A percentile compares a stretch with the other conserved stretches of the same genome.
Evolutionary conservation across 148 eudicot species (phyloP).

Genomic region (Silene latifolia): DNA sequence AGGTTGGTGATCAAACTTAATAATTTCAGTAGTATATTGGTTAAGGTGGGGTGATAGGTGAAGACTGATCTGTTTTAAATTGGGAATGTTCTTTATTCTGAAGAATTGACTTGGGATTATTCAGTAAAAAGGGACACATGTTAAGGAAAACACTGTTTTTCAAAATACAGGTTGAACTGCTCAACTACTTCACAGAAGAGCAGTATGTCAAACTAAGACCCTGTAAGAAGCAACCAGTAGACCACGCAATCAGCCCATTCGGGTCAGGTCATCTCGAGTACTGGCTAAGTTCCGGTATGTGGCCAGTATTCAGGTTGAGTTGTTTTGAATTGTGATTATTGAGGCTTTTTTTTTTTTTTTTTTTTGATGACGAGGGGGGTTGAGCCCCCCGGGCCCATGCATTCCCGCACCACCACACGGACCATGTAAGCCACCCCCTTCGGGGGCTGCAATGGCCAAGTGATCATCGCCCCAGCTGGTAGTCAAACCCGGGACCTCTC

Average conservation of each 20-base stretch:
- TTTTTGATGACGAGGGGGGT: too few species aligned
- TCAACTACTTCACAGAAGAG: slow-evolving; percentile 18
- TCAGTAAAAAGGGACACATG: neutral
- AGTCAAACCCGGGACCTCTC: too few species aligned
- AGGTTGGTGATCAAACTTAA: slow-evolving; percentile 33
- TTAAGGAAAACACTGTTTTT: slow-evolving; percentile 14
- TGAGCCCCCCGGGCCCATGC: too few species aligned
- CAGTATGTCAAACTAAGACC: neutral
- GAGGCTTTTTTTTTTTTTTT: too few species aligned
- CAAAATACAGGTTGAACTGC: slow-evolving; percentile 25
- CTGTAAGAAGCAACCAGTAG: too few species aligned
- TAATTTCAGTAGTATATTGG: neutral
- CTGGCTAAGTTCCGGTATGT: neutral
- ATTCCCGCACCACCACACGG: too few species aligned
- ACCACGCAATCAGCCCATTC: neutral
- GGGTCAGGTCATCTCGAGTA: neutral
- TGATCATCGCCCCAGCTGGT: too few species aligned
- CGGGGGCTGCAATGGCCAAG: too few species aligned
- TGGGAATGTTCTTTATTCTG: neutral
- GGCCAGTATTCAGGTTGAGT: too few species aligned
- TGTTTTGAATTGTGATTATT: too few species aligned
- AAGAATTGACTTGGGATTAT: neutral
- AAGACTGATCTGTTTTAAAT: neutral
- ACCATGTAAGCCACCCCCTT: too few species aligned
- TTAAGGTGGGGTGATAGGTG: neutral